Percentiles rank a stretch among this genome's conserved stretches.
These are phyloP conservation scores for Sicyos baderoa DNA, from an alignment of 306 rosid genomes.

Conservation along the genomic window DNA sequence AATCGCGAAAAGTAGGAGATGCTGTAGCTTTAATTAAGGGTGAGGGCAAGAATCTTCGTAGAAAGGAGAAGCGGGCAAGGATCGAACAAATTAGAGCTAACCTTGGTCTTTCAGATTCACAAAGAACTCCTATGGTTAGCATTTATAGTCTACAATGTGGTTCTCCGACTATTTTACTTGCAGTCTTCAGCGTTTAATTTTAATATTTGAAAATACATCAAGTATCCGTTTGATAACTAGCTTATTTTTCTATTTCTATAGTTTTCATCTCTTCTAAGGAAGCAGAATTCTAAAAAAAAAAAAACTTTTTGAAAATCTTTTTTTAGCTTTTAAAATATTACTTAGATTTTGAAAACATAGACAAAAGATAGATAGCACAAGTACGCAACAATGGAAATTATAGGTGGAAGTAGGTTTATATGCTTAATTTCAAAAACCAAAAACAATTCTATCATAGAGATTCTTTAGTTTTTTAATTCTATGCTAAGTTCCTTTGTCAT, in stretches of 20 bases:
- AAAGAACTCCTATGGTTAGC: conserved; percentile 84
- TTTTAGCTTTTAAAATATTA: too few relatives aligned
- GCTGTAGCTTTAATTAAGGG: conserved; percentile 92
- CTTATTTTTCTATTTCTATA: too few relatives aligned
- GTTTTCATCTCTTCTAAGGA: too few relatives aligned
- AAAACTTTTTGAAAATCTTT: too few relatives aligned
- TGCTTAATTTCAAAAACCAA: too few relatives aligned
- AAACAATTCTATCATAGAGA: not conserved
- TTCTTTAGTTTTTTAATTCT: not conserved
- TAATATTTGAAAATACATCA: not conserved
- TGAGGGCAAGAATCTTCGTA: conserved; percentile 55
- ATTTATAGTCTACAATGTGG: conserved; percentile 1
- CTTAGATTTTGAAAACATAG: too few relatives aligned
- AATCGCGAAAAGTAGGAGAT: conserved; percentile 64
- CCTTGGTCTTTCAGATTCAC: conserved; percentile 95
- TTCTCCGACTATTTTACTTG: not conserved
- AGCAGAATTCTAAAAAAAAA: too few relatives aligned
- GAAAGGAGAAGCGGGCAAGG: conserved; percentile 88
- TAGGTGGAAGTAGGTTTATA: too few relatives aligned
- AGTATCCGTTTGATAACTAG: not conserved
- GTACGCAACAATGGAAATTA: too few relatives aligned
- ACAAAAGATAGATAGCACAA: too few relatives aligned
- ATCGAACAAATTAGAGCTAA: conserved; percentile 97
- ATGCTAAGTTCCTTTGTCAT: conserved; percentile 13
- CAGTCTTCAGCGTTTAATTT: not conserved